phyloP scores from a whole-genome alignment of 2,329 filamentous ascomycete species.

The Penicillium sp. region DNA sequence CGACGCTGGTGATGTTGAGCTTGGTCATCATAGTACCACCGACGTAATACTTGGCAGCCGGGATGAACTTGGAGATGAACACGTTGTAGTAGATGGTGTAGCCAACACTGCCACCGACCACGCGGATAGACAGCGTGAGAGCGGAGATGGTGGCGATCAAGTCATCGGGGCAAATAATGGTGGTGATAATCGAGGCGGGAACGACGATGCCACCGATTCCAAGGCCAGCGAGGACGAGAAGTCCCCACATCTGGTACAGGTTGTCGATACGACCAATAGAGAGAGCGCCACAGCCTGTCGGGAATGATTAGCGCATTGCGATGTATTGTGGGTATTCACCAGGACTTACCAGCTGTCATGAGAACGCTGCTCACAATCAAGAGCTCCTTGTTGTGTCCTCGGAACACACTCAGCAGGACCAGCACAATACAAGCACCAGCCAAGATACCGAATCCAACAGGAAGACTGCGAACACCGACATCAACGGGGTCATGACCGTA shows the following conservation, averaged over 20 bases:
- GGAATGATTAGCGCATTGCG: background rate
- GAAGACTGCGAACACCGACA: conserved; percentile 66
- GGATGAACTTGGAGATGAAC: conserved; percentile 49
- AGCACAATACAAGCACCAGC: conserved; percentile 62
- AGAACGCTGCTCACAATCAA: conserved; percentile 61
- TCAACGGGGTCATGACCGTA: conserved; percentile 65
- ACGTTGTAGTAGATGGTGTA: conserved; percentile 61
- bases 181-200: conserved; percentile 67
- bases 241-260: conserved; percentile 55
- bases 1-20: conserved; percentile 52
- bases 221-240: conserved; percentile 63
- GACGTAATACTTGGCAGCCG: conserved; percentile 51
- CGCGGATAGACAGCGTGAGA: conserved; percentile 68
- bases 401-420: conserved; percentile 57
- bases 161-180: conserved; percentile 68
- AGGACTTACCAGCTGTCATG: conserved; percentile 61
- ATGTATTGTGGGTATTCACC: background rate
- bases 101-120: conserved; percentile 66
- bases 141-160: conserved; percentile 70
- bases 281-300: conserved; percentile 55
- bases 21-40: conserved; percentile 52
- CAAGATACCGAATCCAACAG: conserved; percentile 65
- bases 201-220: conserved; percentile 70
- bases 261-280: conserved; percentile 55
- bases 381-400: conserved; percentile 61